These are phyloP conservation scores for Lobosporangium transversale DNA, from an alignment of 192 early-diverging fungal species.

Conservation along the genomic window DNA sequence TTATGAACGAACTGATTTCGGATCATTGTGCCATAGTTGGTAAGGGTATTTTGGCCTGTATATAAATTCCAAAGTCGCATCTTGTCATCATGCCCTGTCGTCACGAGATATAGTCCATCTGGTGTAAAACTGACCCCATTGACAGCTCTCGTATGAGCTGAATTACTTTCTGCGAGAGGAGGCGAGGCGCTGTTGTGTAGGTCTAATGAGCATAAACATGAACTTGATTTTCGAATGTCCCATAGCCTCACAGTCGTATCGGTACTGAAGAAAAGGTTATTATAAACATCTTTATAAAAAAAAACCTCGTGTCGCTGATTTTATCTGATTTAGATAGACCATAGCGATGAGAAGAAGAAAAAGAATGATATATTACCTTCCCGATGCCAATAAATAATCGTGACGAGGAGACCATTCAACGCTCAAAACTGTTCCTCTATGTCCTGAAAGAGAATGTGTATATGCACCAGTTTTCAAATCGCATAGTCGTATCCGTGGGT, in stretches of 20 bases:
- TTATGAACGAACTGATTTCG: slow-evolving; percentile 37
- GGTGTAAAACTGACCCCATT: slow-evolving; percentile 75
- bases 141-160: slow-evolving; percentile 66
- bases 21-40: slow-evolving; percentile 38
- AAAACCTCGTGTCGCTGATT: no score
- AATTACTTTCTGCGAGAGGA: slow-evolving; percentile 44
- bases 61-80: slow-evolving; percentile 74
- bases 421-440: slow-evolving; percentile 64
- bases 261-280: no score
- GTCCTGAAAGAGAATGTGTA: slow-evolving; percentile 67
- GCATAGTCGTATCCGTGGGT: slow-evolving; percentile 79
- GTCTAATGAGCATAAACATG: slow-evolving; percentile 71
- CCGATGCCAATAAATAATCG: slow-evolving; percentile 78
- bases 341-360: no score
- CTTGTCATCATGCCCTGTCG: slow-evolving; percentile 66
- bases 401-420: slow-evolving; percentile 81
- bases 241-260: slow-evolving; percentile 80
- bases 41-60: slow-evolving; percentile 64
- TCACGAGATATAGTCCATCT: slow-evolving; percentile 68
- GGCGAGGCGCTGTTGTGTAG: slow-evolving; percentile 61
- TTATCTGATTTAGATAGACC: no score
- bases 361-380: slow-evolving; percentile 69
- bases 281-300: no score
- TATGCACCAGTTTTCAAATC: slow-evolving; percentile 75
- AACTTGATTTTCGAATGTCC: slow-evolving; percentile 83